Percentiles rank a stretch among this genome's conserved stretches.
Conservation (phyloP, 805 yeast species). For the Candida succiphila region DNA sequence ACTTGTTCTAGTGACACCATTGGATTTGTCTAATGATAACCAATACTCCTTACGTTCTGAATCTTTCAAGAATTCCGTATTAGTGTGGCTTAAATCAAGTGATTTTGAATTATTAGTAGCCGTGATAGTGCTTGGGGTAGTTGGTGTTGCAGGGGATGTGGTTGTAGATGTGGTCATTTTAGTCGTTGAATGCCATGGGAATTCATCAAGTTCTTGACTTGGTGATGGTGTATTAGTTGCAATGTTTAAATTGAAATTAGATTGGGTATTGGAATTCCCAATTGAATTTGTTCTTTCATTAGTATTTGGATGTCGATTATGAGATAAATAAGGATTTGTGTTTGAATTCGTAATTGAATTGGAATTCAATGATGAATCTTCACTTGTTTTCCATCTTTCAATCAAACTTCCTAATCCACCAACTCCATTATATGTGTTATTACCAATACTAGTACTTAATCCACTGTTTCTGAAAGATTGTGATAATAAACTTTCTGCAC, state of each 20-base stretch:
- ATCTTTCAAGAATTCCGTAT: neutral
- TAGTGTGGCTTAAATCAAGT: neutral
- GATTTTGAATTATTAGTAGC: too few relatives aligned
- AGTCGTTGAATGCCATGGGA: conserved; percentile 12
- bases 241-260: conserved; percentile 1
- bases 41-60: too few relatives aligned
- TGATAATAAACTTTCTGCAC: too few relatives aligned
- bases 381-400: conserved; percentile 33
- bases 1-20: too few relatives aligned
- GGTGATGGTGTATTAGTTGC: conserved; percentile 20
- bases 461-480: too few relatives aligned
- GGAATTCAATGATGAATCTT: conserved; percentile 2
- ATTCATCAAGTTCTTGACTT: conserved; percentile 17
- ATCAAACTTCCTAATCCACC: conserved; percentile 29
- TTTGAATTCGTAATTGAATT: too few relatives aligned
- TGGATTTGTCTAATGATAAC: too few relatives aligned
- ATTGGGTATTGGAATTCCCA: neutral
- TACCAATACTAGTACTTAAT: conserved; percentile 25
- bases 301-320: too few relatives aligned
- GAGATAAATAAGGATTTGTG: neutral
- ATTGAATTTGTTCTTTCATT: neutral
- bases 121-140: neutral
- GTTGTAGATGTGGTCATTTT: conserved; percentile 4
- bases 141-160: neutral
- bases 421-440: conserved; percentile 22